Evolutionary conservation across 768 basidiomycete species (phyloP).

Genomic region (Sarcodon sp.): DNA sequence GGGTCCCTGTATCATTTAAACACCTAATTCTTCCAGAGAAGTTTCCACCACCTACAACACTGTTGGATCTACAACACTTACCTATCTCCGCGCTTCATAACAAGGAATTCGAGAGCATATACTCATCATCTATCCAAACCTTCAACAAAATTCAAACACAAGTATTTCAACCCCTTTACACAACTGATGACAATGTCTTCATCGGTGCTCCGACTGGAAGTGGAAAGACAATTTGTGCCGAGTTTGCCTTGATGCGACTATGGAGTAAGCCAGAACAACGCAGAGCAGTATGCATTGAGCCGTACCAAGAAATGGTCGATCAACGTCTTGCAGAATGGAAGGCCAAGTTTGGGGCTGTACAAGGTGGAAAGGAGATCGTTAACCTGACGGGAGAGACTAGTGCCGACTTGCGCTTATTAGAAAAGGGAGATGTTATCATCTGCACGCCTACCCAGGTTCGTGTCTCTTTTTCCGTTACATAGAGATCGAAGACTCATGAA

Average conservation of each 20-base stretch:
- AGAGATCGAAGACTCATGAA: background rate
- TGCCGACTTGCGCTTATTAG: constrained; percentile 78
- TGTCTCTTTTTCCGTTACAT: constrained; percentile 3
- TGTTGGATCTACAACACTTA: constrained; percentile 85
- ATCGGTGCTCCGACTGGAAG: constrained; percentile 95
- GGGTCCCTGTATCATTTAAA: constrained; percentile 93
- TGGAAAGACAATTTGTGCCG: constrained; percentile 95
- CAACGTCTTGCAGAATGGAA: constrained; percentile 82
- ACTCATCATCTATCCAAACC: constrained; percentile 62
- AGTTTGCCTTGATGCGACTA: constrained; percentile 87
- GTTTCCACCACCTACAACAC: constrained; percentile 85
- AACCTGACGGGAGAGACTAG: constrained; percentile 91
- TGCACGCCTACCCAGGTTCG: constrained; percentile 85
- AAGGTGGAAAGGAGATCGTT: constrained; percentile 90
- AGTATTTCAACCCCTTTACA: constrained; percentile 96
- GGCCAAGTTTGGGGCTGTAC: constrained; percentile 66
- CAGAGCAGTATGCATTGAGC: constrained; percentile 90
- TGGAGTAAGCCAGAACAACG: constrained; percentile 82
- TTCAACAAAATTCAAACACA: constrained; percentile 99
- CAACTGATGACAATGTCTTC: constrained; percentile 92
- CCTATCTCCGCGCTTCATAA: constrained; percentile 90
- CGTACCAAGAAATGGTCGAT: constrained; percentile 97
- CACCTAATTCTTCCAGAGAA: constrained; percentile 96
- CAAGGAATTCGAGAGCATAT: constrained; percentile 82
- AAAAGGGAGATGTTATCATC: constrained; percentile 87